phyloP scores from a whole-genome alignment of 2,329 filamentous ascomycete genomes.

The Arthroderma sp. region DNA sequence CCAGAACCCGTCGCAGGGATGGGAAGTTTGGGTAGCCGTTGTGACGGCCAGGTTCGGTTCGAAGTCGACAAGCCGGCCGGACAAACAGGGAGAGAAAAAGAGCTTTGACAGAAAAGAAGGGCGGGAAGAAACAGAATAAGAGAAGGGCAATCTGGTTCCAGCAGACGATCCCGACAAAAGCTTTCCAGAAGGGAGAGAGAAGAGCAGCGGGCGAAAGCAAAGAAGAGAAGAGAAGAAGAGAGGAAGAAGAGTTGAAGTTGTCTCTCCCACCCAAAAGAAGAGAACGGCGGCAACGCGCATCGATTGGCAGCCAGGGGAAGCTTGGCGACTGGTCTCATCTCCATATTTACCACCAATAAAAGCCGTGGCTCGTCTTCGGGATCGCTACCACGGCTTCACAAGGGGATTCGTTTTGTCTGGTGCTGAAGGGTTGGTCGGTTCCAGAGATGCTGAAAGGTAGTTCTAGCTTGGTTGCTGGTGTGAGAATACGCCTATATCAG shows the following conservation, averaged over 20 bases:
- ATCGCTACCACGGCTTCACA: constrained; percentile 4
- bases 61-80: neutral
- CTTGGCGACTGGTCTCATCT: constrained; percentile 10
- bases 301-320: constrained; percentile 5
- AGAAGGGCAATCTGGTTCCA: constrained; percentile 2
- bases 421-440: too few species aligned
- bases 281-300: neutral
- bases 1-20: too few species aligned
- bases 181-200: too few species aligned
- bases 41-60: neutral
- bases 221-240: neutral
- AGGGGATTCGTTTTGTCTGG: too few species aligned
- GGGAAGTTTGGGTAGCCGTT: too few species aligned
- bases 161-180: neutral
- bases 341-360: constrained; percentile 5
- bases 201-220: neutral
- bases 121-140: neutral
- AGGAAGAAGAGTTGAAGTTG: neutral
- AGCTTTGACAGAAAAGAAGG: neutral
- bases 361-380: constrained; percentile 2
- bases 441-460: too few species aligned
- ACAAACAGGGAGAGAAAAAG: neutral
- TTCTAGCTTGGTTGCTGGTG: too few species aligned
- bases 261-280: neutral
- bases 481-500: too few species aligned